A percentile compares a stretch with the other conserved stretches of the same genome.
These are phyloP conservation scores for Porodaedalea pini DNA, from an alignment of 1,284 basidiomycete species.

Conservation along the genomic window DNA sequence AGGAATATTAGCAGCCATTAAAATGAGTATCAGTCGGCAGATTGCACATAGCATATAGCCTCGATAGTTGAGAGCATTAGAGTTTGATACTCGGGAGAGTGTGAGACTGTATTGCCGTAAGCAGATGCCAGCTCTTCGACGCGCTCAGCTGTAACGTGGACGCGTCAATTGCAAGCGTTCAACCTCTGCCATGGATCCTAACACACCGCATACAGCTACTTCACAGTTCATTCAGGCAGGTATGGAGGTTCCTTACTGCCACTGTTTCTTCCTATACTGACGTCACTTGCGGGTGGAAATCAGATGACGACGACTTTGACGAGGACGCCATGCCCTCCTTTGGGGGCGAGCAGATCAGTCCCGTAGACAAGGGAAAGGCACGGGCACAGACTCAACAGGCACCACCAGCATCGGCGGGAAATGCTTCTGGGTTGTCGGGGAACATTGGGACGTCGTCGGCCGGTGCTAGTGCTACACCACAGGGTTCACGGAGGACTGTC, in stretches of 20 bases:
- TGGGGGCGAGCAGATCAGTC: slow-evolving; percentile 34
- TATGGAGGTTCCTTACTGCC: slow-evolving; percentile 21
- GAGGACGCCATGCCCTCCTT: slow-evolving; percentile 77
- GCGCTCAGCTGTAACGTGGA: background rate
- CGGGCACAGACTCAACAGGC: slow-evolving; percentile 56
- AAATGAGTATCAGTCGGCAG: too few species aligned
- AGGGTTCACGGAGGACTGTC: slow-evolving; percentile 49
- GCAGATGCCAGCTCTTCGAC: background rate
- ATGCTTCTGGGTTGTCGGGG: slow-evolving; percentile 53
- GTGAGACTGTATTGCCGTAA: background rate
- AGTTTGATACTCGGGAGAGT: background rate
- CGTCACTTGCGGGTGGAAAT: background rate
- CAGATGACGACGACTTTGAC: slow-evolving; percentile 73
- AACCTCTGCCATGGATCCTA: slow-evolving; percentile 2
- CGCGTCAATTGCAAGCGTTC: background rate
- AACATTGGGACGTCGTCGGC: slow-evolving; percentile 50
- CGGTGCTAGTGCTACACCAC: slow-evolving; percentile 31
- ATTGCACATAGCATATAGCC: too few species aligned
- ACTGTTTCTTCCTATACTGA: slow-evolving; percentile 13
- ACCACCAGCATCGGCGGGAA: slow-evolving; percentile 29
- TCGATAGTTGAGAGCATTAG: background rate
- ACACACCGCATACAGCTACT: slow-evolving; percentile 53
- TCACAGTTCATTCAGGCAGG: slow-evolving; percentile 78
- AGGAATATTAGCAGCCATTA: too few species aligned
- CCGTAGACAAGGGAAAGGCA: slow-evolving; percentile 64